phyloP scores from a whole-genome alignment of 768 basidiomycete genomes.

The Macrolepiota dolichaula region DNA sequence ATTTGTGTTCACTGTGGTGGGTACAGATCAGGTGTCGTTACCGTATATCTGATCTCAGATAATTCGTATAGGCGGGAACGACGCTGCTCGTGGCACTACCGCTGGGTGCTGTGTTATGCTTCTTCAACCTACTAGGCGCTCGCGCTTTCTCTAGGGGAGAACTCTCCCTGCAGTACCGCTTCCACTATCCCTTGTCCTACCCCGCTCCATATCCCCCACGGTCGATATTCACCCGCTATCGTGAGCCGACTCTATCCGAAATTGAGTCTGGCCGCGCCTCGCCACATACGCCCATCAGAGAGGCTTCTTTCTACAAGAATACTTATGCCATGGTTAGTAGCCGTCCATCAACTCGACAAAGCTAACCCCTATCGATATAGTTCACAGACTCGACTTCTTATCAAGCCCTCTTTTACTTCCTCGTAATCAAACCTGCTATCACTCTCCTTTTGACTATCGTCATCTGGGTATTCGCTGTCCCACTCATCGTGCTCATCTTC shows the following conservation, averaged over 20 bases:
- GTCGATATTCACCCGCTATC: slow-evolving; percentile 71
- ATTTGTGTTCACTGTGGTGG: slow-evolving; percentile 77
- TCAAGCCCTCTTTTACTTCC: slow-evolving; percentile 84
- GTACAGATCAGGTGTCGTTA: slow-evolving; percentile 21
- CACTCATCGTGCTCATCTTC: slow-evolving; percentile 54
- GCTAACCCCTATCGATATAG: slow-evolving; percentile 29
- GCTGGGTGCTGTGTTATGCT: slow-evolving; percentile 73
- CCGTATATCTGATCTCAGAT: not conserved
- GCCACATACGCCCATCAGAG: slow-evolving; percentile 34
- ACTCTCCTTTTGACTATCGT: slow-evolving; percentile 61
- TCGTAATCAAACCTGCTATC: slow-evolving; percentile 82
- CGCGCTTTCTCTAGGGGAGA: slow-evolving; percentile 69
- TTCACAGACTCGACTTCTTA: slow-evolving; percentile 82
- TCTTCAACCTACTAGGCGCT: slow-evolving; percentile 73
- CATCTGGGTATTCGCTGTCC: slow-evolving; percentile 53
- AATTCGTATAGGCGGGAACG: slow-evolving; percentile 57
- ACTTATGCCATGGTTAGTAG: slow-evolving; percentile 74
- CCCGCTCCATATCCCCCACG: slow-evolving; percentile 61
- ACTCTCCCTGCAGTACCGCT: slow-evolving; percentile 66
- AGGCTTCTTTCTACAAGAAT: slow-evolving; percentile 78
- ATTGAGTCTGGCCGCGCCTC: slow-evolving; percentile 38
- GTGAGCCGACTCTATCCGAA: slow-evolving; percentile 45
- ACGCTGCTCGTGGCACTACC: slow-evolving; percentile 78
- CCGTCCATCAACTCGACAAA: not conserved
- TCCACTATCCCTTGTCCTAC: slow-evolving; percentile 66